Conservation (phyloP, 2,329 filamentous ascomycete genomes). For the Cadophora sp. region DNA sequence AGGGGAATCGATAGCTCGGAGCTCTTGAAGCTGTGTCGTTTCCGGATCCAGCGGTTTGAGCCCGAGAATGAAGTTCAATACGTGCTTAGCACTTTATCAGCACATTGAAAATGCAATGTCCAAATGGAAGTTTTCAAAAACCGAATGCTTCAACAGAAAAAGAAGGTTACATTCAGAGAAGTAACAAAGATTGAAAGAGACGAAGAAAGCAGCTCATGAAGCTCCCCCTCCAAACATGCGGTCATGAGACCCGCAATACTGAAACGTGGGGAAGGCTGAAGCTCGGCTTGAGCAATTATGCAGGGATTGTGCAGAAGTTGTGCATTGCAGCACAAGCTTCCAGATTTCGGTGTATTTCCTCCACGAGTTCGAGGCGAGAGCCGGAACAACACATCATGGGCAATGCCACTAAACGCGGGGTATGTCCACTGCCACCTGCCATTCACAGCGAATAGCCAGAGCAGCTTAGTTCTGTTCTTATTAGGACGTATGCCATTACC, state of each 20-base stretch:
- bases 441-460: not conserved
- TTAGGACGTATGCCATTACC: too few species aligned
- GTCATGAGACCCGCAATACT: conserved; percentile 28
- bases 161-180: not conserved
- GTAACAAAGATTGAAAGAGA: not conserved
- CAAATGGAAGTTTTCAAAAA: not conserved
- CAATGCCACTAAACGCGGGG: conserved; percentile 9
- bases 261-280: conserved; percentile 29
- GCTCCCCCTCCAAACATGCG: conserved; percentile 15
- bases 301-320: conserved; percentile 17
- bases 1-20: not conserved
- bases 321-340: not conserved
- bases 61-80: not conserved
- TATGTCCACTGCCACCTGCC: not conserved
- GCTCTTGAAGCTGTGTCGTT: not conserved
- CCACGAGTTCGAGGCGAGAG: conserved; percentile 7
- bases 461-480: too few species aligned
- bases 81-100: not conserved
- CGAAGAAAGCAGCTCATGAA: not conserved
- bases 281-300: conserved; percentile 14
- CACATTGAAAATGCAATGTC: not conserved
- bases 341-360: conserved; percentile 10
- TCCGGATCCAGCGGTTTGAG: not conserved
- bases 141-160: not conserved
- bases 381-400: not conserved